These are phyloP conservation scores for Cercospora brassicicola DNA, from an alignment of 2,329 filamentous ascomycete species.

Conservation along the genomic window DNA sequence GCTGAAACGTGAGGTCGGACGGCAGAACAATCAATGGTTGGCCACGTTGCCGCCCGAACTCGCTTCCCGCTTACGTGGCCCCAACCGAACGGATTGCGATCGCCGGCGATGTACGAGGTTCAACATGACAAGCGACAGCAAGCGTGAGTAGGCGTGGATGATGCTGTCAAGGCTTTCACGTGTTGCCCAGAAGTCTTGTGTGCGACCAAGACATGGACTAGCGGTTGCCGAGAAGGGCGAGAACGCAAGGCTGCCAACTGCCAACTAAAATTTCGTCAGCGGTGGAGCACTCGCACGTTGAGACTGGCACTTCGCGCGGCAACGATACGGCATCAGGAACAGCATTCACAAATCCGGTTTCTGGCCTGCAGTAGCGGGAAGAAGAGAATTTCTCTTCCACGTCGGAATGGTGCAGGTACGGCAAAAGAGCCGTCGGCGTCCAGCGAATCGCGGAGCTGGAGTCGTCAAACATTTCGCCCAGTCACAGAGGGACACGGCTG, in stretches of 20 bases:
- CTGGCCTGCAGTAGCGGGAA: neutral
- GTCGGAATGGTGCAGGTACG: slow-evolving; percentile 9
- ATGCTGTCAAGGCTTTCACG: neutral
- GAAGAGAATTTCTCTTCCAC: slow-evolving; percentile 1
- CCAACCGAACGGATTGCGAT: neutral
- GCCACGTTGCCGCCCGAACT: slow-evolving; percentile 3
- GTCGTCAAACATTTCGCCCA: slow-evolving; percentile 4
- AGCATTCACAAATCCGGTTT: neutral
- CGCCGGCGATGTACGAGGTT: neutral
- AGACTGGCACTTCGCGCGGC: neutral
- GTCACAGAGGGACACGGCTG: slow-evolving; percentile 3
- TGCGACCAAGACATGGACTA: neutral
- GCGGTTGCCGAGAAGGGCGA: neutral
- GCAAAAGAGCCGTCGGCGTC: neutral
- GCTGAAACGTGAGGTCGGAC: slow-evolving; percentile 2
- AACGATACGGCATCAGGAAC: neutral
- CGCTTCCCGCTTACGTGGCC: slow-evolving; percentile 1
- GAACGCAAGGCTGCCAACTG: neutral
- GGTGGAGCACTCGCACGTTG: neutral
- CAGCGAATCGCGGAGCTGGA: slow-evolving; percentile 8
- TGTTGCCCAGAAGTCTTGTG: neutral
- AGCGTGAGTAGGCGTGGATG: neutral
- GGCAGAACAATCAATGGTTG: neutral
- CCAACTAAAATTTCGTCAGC: neutral
- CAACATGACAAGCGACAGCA: neutral